Percentiles rank a stretch among this genome's conserved stretches.
These are phyloP conservation scores for Cordyceps fumosorosea DNA, from an alignment of 2,329 filamentous ascomycete genomes.

Conservation along the genomic window DNA sequence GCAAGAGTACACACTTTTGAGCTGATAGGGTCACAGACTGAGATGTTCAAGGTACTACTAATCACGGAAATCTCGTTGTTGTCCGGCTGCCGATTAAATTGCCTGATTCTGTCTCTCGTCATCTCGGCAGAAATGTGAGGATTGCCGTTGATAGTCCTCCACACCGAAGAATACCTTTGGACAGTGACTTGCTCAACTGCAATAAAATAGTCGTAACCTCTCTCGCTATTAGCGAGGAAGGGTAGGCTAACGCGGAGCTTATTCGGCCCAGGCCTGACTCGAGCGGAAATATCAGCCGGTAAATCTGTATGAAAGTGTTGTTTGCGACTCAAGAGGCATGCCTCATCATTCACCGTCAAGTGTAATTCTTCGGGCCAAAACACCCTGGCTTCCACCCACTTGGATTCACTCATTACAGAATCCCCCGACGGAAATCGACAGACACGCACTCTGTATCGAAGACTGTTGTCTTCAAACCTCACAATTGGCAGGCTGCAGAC, in stretches of 20 bases:
- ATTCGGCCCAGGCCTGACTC: neutral
- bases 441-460: constrained; percentile 7
- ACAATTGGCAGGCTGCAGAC: neutral
- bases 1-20: neutral
- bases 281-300: neutral
- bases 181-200: constrained; percentile 5
- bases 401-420: neutral
- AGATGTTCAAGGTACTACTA: constrained; percentile 5
- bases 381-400: neutral
- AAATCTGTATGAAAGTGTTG: constrained; percentile 10
- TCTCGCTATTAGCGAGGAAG: neutral
- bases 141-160: neutral
- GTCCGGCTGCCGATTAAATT: neutral
- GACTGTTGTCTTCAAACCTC: neutral
- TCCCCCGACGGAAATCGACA: neutral
- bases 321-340: constrained; percentile 6
- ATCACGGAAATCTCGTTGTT: neutral
- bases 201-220: neutral
- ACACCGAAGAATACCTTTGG: neutral
- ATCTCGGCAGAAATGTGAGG: neutral
- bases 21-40: constrained; percentile 4
- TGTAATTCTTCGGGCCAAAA: constrained; percentile 7
- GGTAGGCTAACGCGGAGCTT: constrained; percentile 8
- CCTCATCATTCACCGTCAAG: neutral
- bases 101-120: neutral